Evolutionary conservation across 2,329 filamentous ascomycete genomes (phyloP).

Genomic region (Microsporum canis): DNA sequence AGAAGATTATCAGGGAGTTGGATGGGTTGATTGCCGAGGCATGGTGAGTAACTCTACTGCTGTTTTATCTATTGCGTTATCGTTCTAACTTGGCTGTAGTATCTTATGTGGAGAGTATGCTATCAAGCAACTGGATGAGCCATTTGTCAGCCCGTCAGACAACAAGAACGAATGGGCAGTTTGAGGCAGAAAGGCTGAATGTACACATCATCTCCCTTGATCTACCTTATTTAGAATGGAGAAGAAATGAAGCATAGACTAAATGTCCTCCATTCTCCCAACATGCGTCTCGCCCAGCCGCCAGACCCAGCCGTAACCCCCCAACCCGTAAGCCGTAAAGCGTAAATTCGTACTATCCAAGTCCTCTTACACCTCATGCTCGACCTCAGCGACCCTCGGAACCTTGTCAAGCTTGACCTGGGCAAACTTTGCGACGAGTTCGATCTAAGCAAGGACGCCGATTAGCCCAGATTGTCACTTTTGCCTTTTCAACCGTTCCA

Average conservation of each 20-base stretch:
- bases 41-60: conserved; percentile 50
- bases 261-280: too few relatives aligned
- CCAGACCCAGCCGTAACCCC: too few relatives aligned
- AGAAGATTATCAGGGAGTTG: conserved; percentile 74
- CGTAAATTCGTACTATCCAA: not conserved
- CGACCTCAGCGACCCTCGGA: conserved; percentile 10
- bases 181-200: conserved; percentile 25
- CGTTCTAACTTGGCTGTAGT: conserved; percentile 38
- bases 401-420: conserved; percentile 11
- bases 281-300: too few relatives aligned
- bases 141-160: conserved; percentile 67
- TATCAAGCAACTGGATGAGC: conserved; percentile 87
- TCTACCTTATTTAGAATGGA: not conserved
- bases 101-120: conserved; percentile 91
- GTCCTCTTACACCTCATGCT: conserved; percentile 7
- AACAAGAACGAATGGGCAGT: conserved; percentile 70
- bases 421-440: conserved; percentile 11
- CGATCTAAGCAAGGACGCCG: conserved; percentile 4
- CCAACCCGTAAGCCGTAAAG: too few relatives aligned
- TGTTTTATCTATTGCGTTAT: not conserved
- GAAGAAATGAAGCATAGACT: too few relatives aligned
- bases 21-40: conserved; percentile 83
- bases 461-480: not conserved
- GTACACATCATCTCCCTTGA: not conserved
- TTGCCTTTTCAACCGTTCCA: not conserved